phyloP scores from a whole-genome alignment of 495 filamentous ascomycete genomes.

The Parmelia sp. region DNA sequence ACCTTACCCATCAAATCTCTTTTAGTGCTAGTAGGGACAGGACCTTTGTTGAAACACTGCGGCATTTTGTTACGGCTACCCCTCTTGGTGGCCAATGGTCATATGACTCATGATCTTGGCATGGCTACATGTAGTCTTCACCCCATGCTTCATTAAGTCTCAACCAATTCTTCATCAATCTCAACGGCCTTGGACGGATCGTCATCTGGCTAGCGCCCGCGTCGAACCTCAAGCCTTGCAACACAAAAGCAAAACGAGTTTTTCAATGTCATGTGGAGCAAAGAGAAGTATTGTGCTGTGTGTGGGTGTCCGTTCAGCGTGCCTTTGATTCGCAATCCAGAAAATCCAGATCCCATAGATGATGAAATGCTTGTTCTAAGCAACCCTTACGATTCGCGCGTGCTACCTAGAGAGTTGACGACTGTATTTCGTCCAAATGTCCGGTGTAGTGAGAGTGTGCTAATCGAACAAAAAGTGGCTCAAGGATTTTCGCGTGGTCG shows the following conservation, averaged over 20 bases:
- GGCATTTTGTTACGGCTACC: too few relatives aligned
- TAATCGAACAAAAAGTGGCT: slow-evolving; percentile 5
- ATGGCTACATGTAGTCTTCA: too few relatives aligned
- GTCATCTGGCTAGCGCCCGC: too few relatives aligned
- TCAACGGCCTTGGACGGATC: too few relatives aligned
- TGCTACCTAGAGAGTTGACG: slow-evolving; percentile 1
- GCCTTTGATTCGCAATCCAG: slow-evolving; percentile 8
- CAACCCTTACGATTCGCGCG: slow-evolving; percentile 1
- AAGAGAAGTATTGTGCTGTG: slow-evolving; percentile 7
- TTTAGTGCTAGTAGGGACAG: too few relatives aligned
- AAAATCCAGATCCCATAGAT: slow-evolving; percentile 5
- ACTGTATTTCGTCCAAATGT: not conserved
- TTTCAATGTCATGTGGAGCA: slow-evolving; percentile 2
- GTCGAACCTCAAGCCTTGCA: not conserved
- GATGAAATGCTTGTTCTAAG: slow-evolving; percentile 3
- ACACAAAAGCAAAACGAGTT: not conserved
- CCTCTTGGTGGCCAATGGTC: too few relatives aligned
- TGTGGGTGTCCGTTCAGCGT: slow-evolving; percentile 8
- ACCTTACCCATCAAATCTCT: too few relatives aligned
- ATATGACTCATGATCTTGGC: too few relatives aligned
- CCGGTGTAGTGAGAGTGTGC: not conserved
- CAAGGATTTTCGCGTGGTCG: slow-evolving; percentile 5
- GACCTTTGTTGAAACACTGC: too few relatives aligned
- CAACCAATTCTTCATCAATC: too few relatives aligned
- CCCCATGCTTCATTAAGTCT: too few relatives aligned